Percentiles rank a stretch among this genome's conserved stretches.
phyloP scores from a whole-genome alignment of 169 alveolate species.

The Eimeria necatrix region DNA sequence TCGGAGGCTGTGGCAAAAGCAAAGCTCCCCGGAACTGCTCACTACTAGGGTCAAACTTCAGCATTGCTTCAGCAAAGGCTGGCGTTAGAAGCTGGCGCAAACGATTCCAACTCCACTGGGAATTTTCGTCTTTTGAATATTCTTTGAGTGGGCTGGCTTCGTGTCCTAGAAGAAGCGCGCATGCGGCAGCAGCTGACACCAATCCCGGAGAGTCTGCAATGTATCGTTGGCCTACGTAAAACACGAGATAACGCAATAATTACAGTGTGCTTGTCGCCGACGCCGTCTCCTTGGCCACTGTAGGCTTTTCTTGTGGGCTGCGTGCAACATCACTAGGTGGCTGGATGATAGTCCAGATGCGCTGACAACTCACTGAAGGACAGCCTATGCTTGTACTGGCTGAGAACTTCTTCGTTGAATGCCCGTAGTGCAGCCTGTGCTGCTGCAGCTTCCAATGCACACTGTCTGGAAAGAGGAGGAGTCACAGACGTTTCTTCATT shows the following conservation, averaged over 20 bases:
- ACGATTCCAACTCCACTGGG: constrained; percentile 36
- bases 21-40: not conserved
- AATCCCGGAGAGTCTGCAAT: constrained; percentile 36
- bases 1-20: not conserved
- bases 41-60: constrained; percentile 39
- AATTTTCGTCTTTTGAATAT: not conserved
- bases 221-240: not conserved
- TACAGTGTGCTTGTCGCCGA: no score
- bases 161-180: constrained; percentile 61
- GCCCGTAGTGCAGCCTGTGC: constrained; percentile 16
- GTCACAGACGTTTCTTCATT: not conserved
- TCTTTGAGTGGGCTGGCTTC: constrained; percentile 4
- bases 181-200: constrained; percentile 49
- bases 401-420: constrained; percentile 42
- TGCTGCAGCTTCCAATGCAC: constrained; percentile 16
- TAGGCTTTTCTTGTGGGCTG: not conserved
- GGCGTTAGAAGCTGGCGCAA: constrained; percentile 19
- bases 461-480: constrained; percentile 21
- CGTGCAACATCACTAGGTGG: not conserved
- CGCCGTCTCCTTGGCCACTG: not conserved
- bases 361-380: not conserved
- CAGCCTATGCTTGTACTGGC: not conserved
- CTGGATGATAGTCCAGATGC: not conserved
- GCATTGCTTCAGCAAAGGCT: constrained; percentile 24
- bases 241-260: not conserved